Conservation (phyloP, 306 rosid species). For the Begonia peltatifolia region DNA sequence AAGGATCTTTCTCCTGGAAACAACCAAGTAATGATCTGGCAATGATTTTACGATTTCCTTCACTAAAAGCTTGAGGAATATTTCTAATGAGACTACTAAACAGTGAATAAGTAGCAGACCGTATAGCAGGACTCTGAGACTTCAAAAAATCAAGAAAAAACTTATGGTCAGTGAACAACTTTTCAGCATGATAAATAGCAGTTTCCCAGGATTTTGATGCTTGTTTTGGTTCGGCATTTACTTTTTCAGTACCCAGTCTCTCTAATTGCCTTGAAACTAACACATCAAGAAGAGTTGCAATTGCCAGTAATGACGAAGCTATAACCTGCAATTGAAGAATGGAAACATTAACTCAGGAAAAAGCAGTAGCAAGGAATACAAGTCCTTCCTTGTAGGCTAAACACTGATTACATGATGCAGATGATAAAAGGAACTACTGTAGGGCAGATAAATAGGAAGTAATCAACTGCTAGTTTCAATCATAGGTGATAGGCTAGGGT, state of each 20-base stretch:
- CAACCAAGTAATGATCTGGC: conserved; percentile 69
- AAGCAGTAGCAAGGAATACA: neutral
- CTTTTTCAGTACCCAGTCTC: conserved; percentile 38
- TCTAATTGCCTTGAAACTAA: conserved; percentile 29
- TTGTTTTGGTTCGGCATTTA: conserved; percentile 48
- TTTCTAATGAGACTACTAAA: conserved; percentile 67
- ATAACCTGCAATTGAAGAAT: conserved; percentile 49
- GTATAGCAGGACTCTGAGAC: conserved; percentile 58
- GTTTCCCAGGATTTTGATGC: conserved; percentile 58
- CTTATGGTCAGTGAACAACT: conserved; percentile 57
- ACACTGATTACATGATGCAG: too few species aligned
- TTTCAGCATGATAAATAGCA: conserved; percentile 71
- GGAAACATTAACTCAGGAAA: conserved; percentile 9
- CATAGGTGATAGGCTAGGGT: neutral
- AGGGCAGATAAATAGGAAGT: neutral
- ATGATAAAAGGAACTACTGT: neutral
- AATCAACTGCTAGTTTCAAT: neutral
- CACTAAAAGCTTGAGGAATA: conserved; percentile 55
- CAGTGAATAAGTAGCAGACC: conserved; percentile 68
- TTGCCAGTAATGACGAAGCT: conserved; percentile 72
- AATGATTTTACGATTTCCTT: conserved; percentile 56
- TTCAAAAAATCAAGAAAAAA: conserved; percentile 52
- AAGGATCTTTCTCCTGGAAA: conserved; percentile 77
- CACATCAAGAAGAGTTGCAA: conserved; percentile 87
- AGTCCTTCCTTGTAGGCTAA: too few species aligned